Conservation (phyloP, 192 early-diverging fungal genomes). For the Cetraspora pellucida region DNA sequence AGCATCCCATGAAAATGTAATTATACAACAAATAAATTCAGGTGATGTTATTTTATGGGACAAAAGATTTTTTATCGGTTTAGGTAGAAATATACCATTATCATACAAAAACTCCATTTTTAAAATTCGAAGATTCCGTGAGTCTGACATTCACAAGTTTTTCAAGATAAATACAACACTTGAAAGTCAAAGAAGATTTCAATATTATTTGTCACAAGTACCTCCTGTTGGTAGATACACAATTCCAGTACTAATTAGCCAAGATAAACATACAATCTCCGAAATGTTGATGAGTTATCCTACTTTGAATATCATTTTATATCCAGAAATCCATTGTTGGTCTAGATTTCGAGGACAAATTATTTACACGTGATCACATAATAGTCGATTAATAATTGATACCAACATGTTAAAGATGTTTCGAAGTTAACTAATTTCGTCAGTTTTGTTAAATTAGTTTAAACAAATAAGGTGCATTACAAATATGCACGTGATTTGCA, state of each 20-base stretch:
- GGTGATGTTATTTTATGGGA: conserved; percentile 25
- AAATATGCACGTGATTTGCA: too few species aligned
- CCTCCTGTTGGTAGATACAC: neutral
- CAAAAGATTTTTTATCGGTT: conserved; percentile 25
- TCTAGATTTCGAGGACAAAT: conserved; percentile 2
- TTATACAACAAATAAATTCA: neutral
- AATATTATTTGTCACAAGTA: neutral
- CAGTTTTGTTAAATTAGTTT: too few species aligned
- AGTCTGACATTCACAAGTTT: neutral
- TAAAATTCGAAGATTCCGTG: neutral
- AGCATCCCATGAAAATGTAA: neutral
- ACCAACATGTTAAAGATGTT: too few species aligned
- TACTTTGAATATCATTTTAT: neutral
- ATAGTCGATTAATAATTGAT: too few species aligned
- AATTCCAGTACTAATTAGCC: neutral
- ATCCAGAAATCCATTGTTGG: neutral
- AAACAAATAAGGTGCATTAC: too few species aligned
- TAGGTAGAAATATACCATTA: neutral
- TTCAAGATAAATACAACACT: neutral
- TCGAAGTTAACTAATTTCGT: too few species aligned
- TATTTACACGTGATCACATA: neutral
- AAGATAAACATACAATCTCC: neutral
- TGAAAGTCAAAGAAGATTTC: neutral
- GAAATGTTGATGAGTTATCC: neutral
- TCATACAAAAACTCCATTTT: neutral